Conservation (phyloP, 345 rosid genomes). For the Populus tremula region DNA sequence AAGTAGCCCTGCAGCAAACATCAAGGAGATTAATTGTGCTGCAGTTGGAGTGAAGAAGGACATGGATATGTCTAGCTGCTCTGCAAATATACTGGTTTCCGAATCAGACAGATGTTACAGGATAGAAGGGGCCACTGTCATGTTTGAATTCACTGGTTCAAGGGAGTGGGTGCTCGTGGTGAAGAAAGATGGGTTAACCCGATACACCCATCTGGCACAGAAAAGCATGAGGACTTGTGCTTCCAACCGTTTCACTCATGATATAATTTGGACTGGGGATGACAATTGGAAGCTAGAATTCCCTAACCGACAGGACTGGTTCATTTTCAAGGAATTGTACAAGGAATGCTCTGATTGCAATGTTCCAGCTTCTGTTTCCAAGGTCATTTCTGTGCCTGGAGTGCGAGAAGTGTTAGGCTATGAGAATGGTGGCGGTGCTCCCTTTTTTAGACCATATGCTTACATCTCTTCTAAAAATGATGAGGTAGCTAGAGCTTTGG, state of each 20-base stretch:
- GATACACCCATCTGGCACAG: slow-evolving; percentile 47
- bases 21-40: slow-evolving; percentile 35
- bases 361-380: slow-evolving; percentile 33
- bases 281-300: slow-evolving; percentile 89
- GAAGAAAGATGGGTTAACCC: slow-evolving; percentile 50
- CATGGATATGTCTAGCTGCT: slow-evolving; percentile 46
- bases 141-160: slow-evolving; percentile 53
- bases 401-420: slow-evolving; percentile 63
- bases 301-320: slow-evolving; percentile 64
- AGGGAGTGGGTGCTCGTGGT: slow-evolving; percentile 67
- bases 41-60: slow-evolving; percentile 29
- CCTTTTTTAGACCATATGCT: slow-evolving; percentile 50
- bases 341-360: slow-evolving; percentile 80
- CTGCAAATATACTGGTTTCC: slow-evolving; percentile 53
- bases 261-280: slow-evolving; percentile 65
- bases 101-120: slow-evolving; percentile 68
- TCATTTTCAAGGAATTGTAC: slow-evolving; percentile 74
- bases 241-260: slow-evolving; percentile 62
- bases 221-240: slow-evolving; percentile 62
- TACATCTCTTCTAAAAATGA: slow-evolving; percentile 58
- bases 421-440: slow-evolving; percentile 22
- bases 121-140: slow-evolving; percentile 58
- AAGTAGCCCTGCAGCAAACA: slow-evolving; percentile 26
- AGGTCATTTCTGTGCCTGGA: slow-evolving; percentile 82
- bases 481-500: slow-evolving; percentile 81